These are phyloP conservation scores for Scedosporium dehoogii DNA, from an alignment of 2,329 filamentous ascomycete species.

Conservation along the genomic window DNA sequence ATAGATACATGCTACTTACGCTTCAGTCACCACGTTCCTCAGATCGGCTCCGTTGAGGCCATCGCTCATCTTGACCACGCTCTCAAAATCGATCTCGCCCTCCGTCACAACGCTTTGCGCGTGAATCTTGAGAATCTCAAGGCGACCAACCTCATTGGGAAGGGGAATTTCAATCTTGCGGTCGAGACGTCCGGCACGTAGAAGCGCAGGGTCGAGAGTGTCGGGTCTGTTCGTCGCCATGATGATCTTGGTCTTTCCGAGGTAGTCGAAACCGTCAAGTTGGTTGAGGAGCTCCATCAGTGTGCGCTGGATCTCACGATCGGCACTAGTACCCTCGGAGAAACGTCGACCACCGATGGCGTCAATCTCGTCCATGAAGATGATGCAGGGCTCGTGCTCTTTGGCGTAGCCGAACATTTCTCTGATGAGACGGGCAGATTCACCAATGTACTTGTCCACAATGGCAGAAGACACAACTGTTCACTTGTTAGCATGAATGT, in stretches of 20 bases:
- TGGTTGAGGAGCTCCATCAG: slow-evolving; percentile 98
- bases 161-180: slow-evolving; percentile 96
- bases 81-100: slow-evolving; percentile 97
- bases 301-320: slow-evolving; percentile 96
- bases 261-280: slow-evolving; percentile 96
- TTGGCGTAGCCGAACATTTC: slow-evolving; percentile 99
- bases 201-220: slow-evolving; percentile 84
- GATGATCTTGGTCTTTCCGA: slow-evolving; percentile 99
- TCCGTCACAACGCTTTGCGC: slow-evolving; percentile 76
- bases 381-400: slow-evolving; percentile 98
- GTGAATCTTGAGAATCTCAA: slow-evolving; percentile 99
- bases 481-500: slow-evolving; percentile 9
- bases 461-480: slow-evolving; percentile 95
- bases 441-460: slow-evolving; percentile 98
- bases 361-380: slow-evolving; percentile 99
- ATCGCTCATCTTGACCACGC: slow-evolving; percentile 99
- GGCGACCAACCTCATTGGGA: slow-evolving; percentile 88
- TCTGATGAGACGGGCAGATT: slow-evolving; percentile 91
- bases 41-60: slow-evolving; percentile 95
- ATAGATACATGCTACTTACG: slow-evolving; percentile 51
- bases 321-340: slow-evolving; percentile 92
- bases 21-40: slow-evolving; percentile 95
- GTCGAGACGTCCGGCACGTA: slow-evolving; percentile 88
- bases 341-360: slow-evolving; percentile 95
- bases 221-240: slow-evolving; percentile 99